Percentiles rank a stretch among this genome's conserved stretches.
Conservation (phyloP, 2,329 filamentous ascomycete genomes). For the Aschersonia sp. region DNA sequence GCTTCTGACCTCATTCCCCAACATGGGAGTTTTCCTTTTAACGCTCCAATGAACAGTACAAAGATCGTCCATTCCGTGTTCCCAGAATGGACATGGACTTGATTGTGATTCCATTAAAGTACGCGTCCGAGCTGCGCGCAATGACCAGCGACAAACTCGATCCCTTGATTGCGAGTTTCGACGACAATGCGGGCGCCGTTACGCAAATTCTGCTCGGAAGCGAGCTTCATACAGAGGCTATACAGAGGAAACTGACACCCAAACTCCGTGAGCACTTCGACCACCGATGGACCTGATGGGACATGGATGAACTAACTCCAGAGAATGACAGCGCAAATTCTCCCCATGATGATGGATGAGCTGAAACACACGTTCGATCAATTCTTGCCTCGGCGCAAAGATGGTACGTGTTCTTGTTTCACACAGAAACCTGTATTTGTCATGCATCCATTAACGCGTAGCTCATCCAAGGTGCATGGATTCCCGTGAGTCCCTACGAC, state of each 20-base stretch:
- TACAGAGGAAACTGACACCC: conserved; percentile 6
- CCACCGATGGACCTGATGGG: not conserved
- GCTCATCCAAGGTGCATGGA: conserved; percentile 1
- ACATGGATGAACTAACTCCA: not conserved
- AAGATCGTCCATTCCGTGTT: conserved; percentile 4
- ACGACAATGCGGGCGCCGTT: conserved; percentile 6
- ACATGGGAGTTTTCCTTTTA: too few species aligned
- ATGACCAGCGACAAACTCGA: conserved; percentile 7
- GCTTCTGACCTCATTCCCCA: too few species aligned
- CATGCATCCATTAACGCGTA: not conserved
- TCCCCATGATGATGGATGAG: conserved; percentile 6
- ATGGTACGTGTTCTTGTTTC: not conserved
- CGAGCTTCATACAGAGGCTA: conserved; percentile 6
- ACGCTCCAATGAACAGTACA: not conserved
- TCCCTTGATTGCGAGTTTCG: conserved; percentile 7
- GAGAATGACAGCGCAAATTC: conserved; percentile 3
- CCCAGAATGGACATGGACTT: conserved; percentile 8
- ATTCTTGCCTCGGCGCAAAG: conserved; percentile 1
- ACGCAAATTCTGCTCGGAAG: conserved; percentile 5
- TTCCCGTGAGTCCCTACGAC: conserved; percentile 4
- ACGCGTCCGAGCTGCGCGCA: conserved; percentile 4
- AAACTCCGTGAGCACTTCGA: conserved; percentile 4
- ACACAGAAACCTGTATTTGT: too few species aligned
- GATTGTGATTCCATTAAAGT: conserved; percentile 5
- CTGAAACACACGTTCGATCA: conserved; percentile 4